Conservation (phyloP, 2,329 filamentous ascomycete species). For the Trichoderma cornu-damae region DNA sequence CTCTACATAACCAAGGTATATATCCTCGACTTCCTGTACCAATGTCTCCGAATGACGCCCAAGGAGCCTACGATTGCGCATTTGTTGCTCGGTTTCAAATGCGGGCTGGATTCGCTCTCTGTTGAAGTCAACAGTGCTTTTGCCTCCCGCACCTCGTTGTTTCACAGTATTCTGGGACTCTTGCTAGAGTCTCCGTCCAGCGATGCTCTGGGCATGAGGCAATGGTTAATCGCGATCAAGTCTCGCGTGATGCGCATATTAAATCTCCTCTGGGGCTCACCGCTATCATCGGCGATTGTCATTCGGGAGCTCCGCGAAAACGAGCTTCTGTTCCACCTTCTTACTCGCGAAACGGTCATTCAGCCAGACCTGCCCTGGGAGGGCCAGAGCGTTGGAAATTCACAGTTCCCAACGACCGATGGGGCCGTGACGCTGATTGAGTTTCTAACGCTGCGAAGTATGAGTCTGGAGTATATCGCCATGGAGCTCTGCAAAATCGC, state of each 20-base stretch:
- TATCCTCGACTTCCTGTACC: conserved; percentile 79
- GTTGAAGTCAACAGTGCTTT: conserved; percentile 67
- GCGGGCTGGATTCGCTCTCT: conserved; percentile 63
- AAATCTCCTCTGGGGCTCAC: conserved; percentile 75
- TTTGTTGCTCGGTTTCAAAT: conserved; percentile 80
- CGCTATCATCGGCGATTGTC: conserved; percentile 68
- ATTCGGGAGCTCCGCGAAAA: conserved; percentile 74
- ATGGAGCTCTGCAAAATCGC: conserved; percentile 77
- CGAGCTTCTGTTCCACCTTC: conserved; percentile 73
- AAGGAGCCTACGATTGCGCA: conserved; percentile 84
- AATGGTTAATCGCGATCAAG: conserved; percentile 66
- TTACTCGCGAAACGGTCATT: conserved; percentile 67
- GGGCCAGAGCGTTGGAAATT: conserved; percentile 52
- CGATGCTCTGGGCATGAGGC: conserved; percentile 55
- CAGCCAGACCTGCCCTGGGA: conserved; percentile 70
- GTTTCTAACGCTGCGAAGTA: conserved; percentile 71
- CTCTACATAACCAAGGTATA: conserved; percentile 78
- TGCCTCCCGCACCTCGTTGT: conserved; percentile 65
- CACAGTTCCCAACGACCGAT: conserved; percentile 63
- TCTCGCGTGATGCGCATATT: conserved; percentile 68
- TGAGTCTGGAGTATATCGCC: conserved; percentile 77
- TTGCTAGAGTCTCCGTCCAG: conserved; percentile 63
- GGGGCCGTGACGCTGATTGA: conserved; percentile 67
- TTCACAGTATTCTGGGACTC: conserved; percentile 75
- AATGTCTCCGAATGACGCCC: conserved; percentile 69